Base-by-base conservation (phyloP, 2,329 filamentous ascomycete species). In the Colletotrichum liaoningense region DNA sequence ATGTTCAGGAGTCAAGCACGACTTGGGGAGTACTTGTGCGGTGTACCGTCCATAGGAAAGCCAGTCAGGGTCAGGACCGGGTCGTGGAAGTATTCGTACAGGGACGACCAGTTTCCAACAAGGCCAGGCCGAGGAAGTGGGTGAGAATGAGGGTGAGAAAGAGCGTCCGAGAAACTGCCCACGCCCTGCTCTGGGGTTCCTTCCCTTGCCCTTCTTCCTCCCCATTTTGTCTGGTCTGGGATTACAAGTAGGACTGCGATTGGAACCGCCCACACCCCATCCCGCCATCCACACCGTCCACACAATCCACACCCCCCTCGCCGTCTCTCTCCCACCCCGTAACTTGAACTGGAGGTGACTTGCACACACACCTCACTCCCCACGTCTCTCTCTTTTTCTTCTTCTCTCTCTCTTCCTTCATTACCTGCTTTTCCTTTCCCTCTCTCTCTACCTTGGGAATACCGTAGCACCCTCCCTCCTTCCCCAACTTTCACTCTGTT, bases 211-310 rank as follows among this genome's bases (percentile, higher is more conserved):
- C 66, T 67, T 33, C 68, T 30, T 70, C 42, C 46, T 49, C 62
- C 58, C 54, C 56, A 19, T 26, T 57, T 19, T 19, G 16, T 49
- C 42, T 49, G 42, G 19, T n/a, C 42, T 49, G 42, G 42, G 42
- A 49, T 49, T 49, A 26, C 24, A 26, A 26, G 24, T 26, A 7
- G 42, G 42, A 49, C 19, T 49, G 4, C 42, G 42, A 49, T 49
- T 49, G 16, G 19, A 19, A 49, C 42, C 42, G 19, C 42, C 42
- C 42, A n/a, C 54, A 46, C 63, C 59, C 62, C 68, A 54, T 63
- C 62, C 72, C 66, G 63, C 42, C 33, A 56, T 69, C 69, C 74
- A 68, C 63, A 75, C 60, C 63, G 58, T 67, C 60, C 63, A 64
- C 60, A 59, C 59, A 24, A 68, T 66, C 65, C 70, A 64, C 71